A percentile compares a stretch with the other conserved stretches of the same genome.
Conservation (phyloP, 441 rosid genomes). For the Pelargonium myrrhifolium region DNA sequence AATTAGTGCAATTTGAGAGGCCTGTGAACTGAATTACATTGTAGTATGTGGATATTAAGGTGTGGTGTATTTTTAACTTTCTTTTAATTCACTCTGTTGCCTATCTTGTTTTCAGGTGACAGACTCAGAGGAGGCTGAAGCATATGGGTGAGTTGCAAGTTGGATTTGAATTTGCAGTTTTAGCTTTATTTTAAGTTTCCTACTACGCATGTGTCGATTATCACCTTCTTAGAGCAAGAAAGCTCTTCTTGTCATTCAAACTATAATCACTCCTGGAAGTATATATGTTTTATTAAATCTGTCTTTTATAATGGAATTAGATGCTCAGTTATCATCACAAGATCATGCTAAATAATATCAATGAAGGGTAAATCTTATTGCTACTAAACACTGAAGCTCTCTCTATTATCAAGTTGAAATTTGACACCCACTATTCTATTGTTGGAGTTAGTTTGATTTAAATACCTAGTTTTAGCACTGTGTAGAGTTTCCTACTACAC, state of each 20-base stretch:
- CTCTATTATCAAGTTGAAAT: background rate
- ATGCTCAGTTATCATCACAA: background rate
- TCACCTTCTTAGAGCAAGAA: no score
- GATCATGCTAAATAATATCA: background rate
- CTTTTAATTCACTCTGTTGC: background rate
- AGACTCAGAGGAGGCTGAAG: constrained; percentile 2
- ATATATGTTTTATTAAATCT: background rate
- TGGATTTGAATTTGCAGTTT: background rate
- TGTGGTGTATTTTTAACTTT: background rate
- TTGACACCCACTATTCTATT: background rate
- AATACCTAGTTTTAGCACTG: background rate
- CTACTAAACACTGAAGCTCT: background rate
- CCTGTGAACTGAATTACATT: background rate
- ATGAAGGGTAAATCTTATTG: background rate
- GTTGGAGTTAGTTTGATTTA: background rate
- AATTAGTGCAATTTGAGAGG: background rate
- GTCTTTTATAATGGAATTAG: background rate
- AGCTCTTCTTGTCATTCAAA: no score
- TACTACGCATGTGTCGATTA: background rate
- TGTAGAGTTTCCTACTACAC: background rate
- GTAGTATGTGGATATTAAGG: background rate
- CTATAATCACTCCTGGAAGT: background rate
- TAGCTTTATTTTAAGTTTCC: background rate
- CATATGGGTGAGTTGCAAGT: constrained; percentile 2
- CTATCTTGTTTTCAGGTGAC: background rate